phyloP scores from a whole-genome alignment of 495 filamentous ascomycete genomes.

The Podospora conica region DNA sequence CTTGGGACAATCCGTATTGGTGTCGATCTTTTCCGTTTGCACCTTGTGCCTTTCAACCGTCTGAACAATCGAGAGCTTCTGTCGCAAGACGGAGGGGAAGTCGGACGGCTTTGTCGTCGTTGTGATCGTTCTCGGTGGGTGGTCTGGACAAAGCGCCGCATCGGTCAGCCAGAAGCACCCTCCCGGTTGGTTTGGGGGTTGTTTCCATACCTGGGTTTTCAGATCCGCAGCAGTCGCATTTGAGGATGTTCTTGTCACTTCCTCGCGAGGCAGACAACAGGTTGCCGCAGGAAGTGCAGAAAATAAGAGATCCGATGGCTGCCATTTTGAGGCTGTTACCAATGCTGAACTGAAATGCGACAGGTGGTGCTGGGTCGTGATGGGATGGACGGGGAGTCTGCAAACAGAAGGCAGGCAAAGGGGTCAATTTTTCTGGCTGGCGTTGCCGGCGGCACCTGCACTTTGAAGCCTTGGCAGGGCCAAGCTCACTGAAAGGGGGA shows the following conservation, averaged over 20 bases:
- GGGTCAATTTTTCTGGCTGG: background rate
- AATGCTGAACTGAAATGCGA: background rate
- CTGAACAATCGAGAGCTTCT: conserved; percentile 80
- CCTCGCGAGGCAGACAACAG: conserved; percentile 75
- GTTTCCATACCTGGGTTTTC: conserved; percentile 63
- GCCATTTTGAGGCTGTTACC: conserved; percentile 52
- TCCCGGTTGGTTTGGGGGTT: too few relatives aligned
- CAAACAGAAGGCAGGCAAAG: background rate
- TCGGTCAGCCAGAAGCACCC: background rate
- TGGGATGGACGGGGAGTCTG: background rate
- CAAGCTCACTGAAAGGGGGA: background rate
- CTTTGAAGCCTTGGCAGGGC: background rate
- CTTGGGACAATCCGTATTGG: conserved; percentile 63
- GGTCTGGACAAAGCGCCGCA: conserved; percentile 48
- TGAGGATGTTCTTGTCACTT: conserved; percentile 62
- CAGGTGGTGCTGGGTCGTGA: background rate
- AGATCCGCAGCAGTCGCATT: conserved; percentile 79
- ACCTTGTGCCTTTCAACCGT: conserved; percentile 71
- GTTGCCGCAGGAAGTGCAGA: conserved; percentile 91
- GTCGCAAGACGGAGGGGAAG: conserved; percentile 80
- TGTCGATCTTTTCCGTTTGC: conserved; percentile 66
- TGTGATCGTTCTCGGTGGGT: conserved; percentile 68
- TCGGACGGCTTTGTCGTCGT: conserved; percentile 77
- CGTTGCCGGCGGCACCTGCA: conserved; percentile 8
- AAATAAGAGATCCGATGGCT: conserved; percentile 81